Evolutionary conservation across 495 filamentous ascomycete species (phyloP), one percentile per base, ranked within the genome.

Genomic region (Zalerion maritima): DNA sequence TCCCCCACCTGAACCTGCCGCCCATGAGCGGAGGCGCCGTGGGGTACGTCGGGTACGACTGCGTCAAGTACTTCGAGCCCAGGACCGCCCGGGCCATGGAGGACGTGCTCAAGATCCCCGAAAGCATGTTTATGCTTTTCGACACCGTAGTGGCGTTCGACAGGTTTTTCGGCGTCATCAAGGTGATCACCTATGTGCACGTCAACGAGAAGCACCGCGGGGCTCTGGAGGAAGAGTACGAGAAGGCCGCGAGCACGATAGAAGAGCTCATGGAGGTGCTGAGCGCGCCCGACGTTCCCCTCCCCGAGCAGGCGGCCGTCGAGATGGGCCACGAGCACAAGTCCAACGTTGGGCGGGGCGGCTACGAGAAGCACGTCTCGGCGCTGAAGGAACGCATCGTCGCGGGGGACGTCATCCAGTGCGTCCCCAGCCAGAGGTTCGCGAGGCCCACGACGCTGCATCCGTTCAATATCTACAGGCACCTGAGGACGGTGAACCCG

Each of bases 401-500:
- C 40, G 68, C 70, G 26, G 89, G 89, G 28, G 81, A 94, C 60
- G 94, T 97, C 48, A 94, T 97, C 60, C 89, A 97, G 52, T 81
- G 84, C 1, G 89, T 96, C 2, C 89, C 89, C 1, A 93, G 84
- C 16, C 89, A 97, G 55, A 74, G 89, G 24, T 75, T 94, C 45
- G 78, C 85, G 0, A 71, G 89, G 9, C 82, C 85, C 13, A 97
- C 89, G 8, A 68, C 69, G 21, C 65, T 97, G 14, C 89, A 96
- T 50, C 85, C 89, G 0, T 97, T 92, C 65, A 97, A 97, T 63
- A 85, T 97, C 53, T 97, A 96, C 69, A 79, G 86, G 21, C 83
- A 91, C 47, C 68, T 97, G 18, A 82, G 89, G 42, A 91, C 79
- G 6, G 81, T 94, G 40, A 97, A 97, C 47, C 89, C 89, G 0